Evolutionary conservation across 163 green algal genomes (phyloP), one percentile per base, ranked within the genome.

Genomic region (Chlamydomonas reinhardtii): DNA sequence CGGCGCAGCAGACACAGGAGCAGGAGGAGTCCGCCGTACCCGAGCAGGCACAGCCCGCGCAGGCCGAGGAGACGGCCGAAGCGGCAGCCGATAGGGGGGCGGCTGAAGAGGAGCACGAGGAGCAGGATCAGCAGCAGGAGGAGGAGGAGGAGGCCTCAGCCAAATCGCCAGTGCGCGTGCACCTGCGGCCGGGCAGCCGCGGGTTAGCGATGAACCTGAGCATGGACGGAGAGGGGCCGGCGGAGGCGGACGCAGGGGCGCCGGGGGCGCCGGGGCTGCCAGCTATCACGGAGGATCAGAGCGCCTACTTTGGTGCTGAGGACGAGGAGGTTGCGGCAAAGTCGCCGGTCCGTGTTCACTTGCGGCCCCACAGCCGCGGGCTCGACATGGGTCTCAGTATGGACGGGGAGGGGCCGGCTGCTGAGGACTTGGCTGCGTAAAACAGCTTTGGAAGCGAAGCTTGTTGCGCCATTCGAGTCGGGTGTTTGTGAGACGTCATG

Each of bases 171-270:
- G 48, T 79, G 73, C 73, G 73, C 12, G n/a, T 79, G 48, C 73
- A 79, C 48, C 20, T 79, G 20, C 73, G 73, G 17, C 73, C 73
- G 27, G 14, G 17, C n/a, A 66, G 73, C 48, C 43, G 37, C 0
- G 73, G 43, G 19, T 32, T 25, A 24, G 22, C 20, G 11, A 6
- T 79, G 16, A 32, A 39, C 48, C 29, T 79, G 48, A 68, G 48
- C 73, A 43, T 79, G 73, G 73, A 79, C 59, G 48, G 73, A 2
- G 68, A 74, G 34, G 65, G 65, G 17, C 65, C 65, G 61, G 29
- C 25, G 61, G 61, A 31, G 19, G 61, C 61, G 1, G 61, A 24
- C 61, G 61, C 19, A 24, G 61, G 19, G 22, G 24, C 14, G 19
- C 4, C 61, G 24, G 61, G 20, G 24, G n/a, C 66, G 66, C 15